Percentiles rank a stretch among this genome's conserved stretches.
phyloP scores from a whole-genome alignment of 2,329 filamentous ascomycete species.

The Cladophialophora carrionii region DNA sequence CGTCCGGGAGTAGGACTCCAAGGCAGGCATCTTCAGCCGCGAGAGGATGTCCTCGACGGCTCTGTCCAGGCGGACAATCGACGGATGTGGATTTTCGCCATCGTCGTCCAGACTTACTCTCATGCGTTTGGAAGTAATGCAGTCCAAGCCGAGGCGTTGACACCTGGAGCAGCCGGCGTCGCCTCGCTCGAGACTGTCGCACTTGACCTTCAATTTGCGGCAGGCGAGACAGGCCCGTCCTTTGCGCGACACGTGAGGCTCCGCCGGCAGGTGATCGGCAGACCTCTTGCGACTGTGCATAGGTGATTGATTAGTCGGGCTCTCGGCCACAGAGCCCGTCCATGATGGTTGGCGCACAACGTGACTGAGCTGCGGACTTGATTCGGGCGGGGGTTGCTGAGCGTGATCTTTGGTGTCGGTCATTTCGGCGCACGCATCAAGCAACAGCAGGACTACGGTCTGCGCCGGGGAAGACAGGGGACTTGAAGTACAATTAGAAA shows the following conservation, averaged over 20 bases:
- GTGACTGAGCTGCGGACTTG: slow-evolving; percentile 23
- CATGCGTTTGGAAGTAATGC: slow-evolving; percentile 37
- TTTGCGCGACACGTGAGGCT: slow-evolving; percentile 36
- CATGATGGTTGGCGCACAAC: slow-evolving; percentile 27
- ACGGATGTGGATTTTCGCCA: slow-evolving; percentile 34
- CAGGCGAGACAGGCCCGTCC: slow-evolving; percentile 38
- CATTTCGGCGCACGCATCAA: slow-evolving; percentile 5
- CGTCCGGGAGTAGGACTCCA: slow-evolving; percentile 32
- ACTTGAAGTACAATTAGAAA: background rate
- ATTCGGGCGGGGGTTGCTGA: slow-evolving; percentile 16
- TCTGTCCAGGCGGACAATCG: slow-evolving; percentile 35
- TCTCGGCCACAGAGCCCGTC: slow-evolving; percentile 24
- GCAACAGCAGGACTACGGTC: background rate
- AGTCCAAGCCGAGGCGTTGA: slow-evolving; percentile 37
- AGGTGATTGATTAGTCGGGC: slow-evolving; percentile 12
- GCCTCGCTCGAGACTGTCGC: slow-evolving; percentile 37
- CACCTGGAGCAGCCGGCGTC: slow-evolving; percentile 38
- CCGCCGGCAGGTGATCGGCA: slow-evolving; percentile 31
- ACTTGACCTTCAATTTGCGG: slow-evolving; percentile 39
- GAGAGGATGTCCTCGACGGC: slow-evolving; percentile 37
- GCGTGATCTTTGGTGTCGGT: slow-evolving; percentile 21
- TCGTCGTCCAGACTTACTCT: slow-evolving; percentile 36
- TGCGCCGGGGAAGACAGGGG: background rate
- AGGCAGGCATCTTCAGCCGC: slow-evolving; percentile 35
- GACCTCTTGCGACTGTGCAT: slow-evolving; percentile 32